phyloP scores from a whole-genome alignment of 805 yeast genomes.

The Wickerhamiella azymoides region DNA sequence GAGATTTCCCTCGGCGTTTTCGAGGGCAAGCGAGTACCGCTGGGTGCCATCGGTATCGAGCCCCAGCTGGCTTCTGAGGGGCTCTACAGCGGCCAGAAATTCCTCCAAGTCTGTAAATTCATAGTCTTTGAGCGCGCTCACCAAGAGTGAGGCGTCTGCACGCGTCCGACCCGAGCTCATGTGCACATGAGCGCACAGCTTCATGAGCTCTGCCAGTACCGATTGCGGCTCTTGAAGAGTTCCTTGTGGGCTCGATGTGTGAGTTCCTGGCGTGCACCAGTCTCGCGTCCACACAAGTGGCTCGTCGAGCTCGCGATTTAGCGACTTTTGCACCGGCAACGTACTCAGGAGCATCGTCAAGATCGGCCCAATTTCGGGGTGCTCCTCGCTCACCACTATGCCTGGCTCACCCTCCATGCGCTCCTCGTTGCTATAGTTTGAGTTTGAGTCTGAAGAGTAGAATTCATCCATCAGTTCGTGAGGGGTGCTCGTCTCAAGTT shows the following conservation, averaged over 20 bases:
- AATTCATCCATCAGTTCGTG: not conserved
- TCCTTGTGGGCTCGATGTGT: too few relatives aligned
- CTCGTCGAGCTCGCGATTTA: slow-evolving; percentile 41
- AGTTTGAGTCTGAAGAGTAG: not conserved
- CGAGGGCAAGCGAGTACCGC: not conserved
- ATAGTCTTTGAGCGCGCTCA: not conserved
- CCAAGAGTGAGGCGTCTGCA: slow-evolving; percentile 2
- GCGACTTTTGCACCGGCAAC: slow-evolving; percentile 11
- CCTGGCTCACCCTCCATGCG: slow-evolving; percentile 3
- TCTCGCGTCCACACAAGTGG: slow-evolving; percentile 62
- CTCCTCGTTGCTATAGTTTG: not conserved
- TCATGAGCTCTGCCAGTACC: not conserved
- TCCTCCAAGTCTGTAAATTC: not conserved
- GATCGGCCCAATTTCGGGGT: slow-evolving; percentile 3
- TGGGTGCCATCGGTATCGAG: not conserved
- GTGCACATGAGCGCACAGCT: slow-evolving; percentile 5
- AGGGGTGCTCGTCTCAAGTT: too few relatives aligned
- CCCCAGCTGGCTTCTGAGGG: not conserved
- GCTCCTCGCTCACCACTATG: not conserved
- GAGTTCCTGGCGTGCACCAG: slow-evolving; percentile 6
- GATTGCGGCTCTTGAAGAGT: not conserved
- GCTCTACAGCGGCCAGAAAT: not conserved
- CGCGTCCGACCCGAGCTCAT: slow-evolving; percentile 1
- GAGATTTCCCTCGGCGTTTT: not conserved
- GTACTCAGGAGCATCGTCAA: not conserved